Evolutionary conservation across 1,139 yeast genomes (phyloP).

Genomic region (Diutina siamensis): DNA sequence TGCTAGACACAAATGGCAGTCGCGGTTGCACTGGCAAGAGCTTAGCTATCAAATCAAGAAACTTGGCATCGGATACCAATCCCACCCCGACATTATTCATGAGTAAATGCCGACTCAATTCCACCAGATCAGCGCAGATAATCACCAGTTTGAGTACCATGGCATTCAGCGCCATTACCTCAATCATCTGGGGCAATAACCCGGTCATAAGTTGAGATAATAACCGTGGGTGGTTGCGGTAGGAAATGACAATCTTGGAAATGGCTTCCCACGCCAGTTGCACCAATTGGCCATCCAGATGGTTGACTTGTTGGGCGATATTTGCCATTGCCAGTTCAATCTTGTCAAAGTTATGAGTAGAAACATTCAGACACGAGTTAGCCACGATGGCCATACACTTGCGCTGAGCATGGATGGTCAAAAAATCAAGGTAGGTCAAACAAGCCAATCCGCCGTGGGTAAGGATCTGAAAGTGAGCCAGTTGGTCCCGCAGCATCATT

Average conservation of each 20-base stretch:
- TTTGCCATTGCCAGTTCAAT: slow-evolving; percentile 50
- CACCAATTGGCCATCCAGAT: slow-evolving; percentile 49
- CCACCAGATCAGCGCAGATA: neutral
- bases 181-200: slow-evolving; percentile 4
- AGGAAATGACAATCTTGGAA: slow-evolving; percentile 37
- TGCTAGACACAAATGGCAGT: neutral
- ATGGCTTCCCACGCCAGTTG: slow-evolving; percentile 63
- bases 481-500: slow-evolving; percentile 47
- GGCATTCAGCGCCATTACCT: neutral
- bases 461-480: slow-evolving; percentile 37
- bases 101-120: neutral
- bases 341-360: slow-evolving; percentile 30
- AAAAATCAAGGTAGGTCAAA: slow-evolving; percentile 71
- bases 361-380: slow-evolving; percentile 51
- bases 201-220: neutral
- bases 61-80: neutral
- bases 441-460: slow-evolving; percentile 59
- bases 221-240: neutral
- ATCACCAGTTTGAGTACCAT: slow-evolving; percentile 1
- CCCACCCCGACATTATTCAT: neutral
- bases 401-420: slow-evolving; percentile 82
- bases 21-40: neutral
- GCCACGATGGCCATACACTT: slow-evolving; percentile 73
- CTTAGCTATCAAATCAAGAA: neutral
- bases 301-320: slow-evolving; percentile 52